Percentiles rank a stretch among this genome's conserved stretches.
phyloP scores from a whole-genome alignment of 805 yeast genomes.

The Spathaspora sp. region DNA sequence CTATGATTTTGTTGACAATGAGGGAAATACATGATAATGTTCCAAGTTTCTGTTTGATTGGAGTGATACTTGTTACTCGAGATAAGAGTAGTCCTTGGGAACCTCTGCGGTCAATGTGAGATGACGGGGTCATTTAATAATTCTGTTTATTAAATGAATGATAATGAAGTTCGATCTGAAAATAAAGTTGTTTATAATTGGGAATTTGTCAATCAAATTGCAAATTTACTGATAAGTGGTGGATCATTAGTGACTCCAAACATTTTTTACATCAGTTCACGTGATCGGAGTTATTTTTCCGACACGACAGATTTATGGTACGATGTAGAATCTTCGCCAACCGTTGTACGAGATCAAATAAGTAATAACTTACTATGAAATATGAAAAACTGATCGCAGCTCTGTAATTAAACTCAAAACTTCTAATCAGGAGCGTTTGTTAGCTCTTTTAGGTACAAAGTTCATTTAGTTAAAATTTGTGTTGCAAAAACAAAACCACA shows the following conservation, averaged over 20 bases:
- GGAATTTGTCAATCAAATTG: not conserved
- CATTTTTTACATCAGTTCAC: not conserved
- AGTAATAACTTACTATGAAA: too few relatives aligned
- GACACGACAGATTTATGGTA: too few relatives aligned
- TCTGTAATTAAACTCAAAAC: too few relatives aligned
- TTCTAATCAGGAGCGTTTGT: too few relatives aligned
- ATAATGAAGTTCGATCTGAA: not conserved
- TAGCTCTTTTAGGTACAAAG: too few relatives aligned
- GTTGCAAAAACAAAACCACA: too few relatives aligned
- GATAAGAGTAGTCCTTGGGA: not conserved
- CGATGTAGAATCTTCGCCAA: too few relatives aligned
- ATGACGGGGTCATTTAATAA: not conserved
- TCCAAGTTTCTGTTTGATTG: conserved; percentile 11
- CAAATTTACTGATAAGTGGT: not conserved
- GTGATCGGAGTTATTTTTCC: not conserved
- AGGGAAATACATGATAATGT: conserved; percentile 33
- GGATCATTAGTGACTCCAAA: not conserved
- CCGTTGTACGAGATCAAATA: too few relatives aligned
- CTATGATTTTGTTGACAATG: conserved; percentile 41
- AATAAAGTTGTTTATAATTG: not conserved
- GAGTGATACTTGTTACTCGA: not conserved
- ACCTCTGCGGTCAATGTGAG: not conserved
- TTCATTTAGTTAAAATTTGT: too few relatives aligned
- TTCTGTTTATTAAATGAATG: not conserved
- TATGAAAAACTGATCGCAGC: too few relatives aligned